Evolutionary conservation across 257 asterid species (phyloP).

Genomic region (Solanum chmielewskii): DNA sequence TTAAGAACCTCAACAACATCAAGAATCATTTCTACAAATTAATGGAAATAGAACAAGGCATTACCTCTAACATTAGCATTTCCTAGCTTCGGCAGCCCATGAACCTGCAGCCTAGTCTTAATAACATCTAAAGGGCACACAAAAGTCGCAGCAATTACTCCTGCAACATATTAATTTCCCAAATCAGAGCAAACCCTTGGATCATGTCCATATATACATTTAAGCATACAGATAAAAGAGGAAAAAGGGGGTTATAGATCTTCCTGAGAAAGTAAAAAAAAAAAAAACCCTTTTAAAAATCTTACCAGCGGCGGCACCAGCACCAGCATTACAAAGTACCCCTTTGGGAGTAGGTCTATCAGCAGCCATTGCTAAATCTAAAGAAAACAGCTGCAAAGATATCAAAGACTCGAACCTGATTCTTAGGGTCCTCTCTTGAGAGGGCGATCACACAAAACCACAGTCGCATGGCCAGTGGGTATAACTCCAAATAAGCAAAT

Average conservation of each 20-base stretch:
- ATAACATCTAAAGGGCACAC: slow-evolving; percentile 97
- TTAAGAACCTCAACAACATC: background rate
- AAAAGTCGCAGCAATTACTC: slow-evolving; percentile 93
- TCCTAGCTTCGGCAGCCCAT: slow-evolving; percentile 64
- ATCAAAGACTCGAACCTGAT: background rate
- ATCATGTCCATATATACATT: background rate
- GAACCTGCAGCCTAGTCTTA: slow-evolving; percentile 95
- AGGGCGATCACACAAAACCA: slow-evolving; percentile 57
- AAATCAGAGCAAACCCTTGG: background rate
- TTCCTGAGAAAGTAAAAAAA: background rate
- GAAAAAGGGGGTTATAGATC: background rate
- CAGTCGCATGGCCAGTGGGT: slow-evolving; percentile 88
- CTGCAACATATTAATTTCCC: slow-evolving; percentile 35
- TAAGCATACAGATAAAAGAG: background rate
- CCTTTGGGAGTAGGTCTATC: slow-evolving; percentile 57
- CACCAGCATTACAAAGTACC: slow-evolving; percentile 83
- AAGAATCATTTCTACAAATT: background rate
- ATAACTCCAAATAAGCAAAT: slow-evolving; percentile 11
- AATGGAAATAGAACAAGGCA: background rate
- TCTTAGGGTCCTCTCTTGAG: slow-evolving; percentile 58
- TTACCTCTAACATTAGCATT: slow-evolving; percentile 66
- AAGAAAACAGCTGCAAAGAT: background rate
- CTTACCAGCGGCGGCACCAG: slow-evolving; percentile 96
- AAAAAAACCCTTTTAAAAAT: background rate
- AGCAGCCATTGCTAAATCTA: slow-evolving; percentile 38